Evolutionary conservation across 306 rosid genomes (phyloP).

Genomic region (Cicer arietinum): DNA sequence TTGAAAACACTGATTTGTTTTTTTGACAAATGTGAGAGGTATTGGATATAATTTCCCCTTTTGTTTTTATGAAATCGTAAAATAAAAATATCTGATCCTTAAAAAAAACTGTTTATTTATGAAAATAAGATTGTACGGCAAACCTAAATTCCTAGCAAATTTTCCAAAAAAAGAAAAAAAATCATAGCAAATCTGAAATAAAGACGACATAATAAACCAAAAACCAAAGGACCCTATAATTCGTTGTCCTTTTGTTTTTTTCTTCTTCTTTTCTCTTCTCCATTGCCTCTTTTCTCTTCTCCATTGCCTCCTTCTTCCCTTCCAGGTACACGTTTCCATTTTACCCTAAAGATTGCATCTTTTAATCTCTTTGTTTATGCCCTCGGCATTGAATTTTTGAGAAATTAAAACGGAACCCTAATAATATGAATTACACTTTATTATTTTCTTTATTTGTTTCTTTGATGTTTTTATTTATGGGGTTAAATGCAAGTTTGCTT

Average conservation of each 20-base stretch:
- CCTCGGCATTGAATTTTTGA: background rate
- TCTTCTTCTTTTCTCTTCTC: slow-evolving; percentile 7
- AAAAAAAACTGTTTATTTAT: no score
- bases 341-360: background rate
- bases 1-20: no score
- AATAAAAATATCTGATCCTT: no score
- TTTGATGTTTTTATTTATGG: background rate
- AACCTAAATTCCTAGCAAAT: background rate
- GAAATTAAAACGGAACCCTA: slow-evolving; percentile 46
- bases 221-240: background rate
- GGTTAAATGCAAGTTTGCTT: slow-evolving; percentile 11
- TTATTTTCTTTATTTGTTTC: background rate
- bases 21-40: no score
- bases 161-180: background rate
- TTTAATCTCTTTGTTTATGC: background rate
- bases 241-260: background rate
- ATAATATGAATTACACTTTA: slow-evolving; percentile 23
- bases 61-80: no score
- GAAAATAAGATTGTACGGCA: no score
- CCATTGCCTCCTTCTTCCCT: slow-evolving; percentile 24
- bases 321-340: slow-evolving; percentile 28
- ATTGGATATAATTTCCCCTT: no score
- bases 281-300: background rate
- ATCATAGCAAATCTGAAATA: background rate
- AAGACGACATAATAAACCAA: background rate